phyloP scores from a whole-genome alignment of 805 yeast species.

The Hanseniaspora valbyensis region DNA sequence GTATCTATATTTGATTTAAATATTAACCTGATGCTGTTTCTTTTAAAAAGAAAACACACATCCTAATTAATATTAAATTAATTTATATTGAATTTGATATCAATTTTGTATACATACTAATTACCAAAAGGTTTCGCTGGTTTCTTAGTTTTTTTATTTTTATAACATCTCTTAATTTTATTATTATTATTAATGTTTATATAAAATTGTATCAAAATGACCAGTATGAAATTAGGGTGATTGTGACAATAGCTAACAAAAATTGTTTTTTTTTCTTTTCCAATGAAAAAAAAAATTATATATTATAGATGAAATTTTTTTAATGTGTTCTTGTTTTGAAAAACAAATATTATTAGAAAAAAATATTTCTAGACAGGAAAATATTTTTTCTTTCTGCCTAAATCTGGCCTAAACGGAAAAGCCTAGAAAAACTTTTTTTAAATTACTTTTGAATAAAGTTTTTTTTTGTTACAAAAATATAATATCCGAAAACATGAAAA shows the following conservation, averaged over 20 bases:
- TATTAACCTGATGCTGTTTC: too few species aligned
- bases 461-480: neutral
- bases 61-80: neutral
- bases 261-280: too few species aligned
- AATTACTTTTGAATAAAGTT: neutral
- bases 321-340: too few species aligned
- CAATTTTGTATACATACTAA: constrained; percentile 11
- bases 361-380: neutral
- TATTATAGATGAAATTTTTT: neutral
- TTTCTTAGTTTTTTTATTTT: neutral
- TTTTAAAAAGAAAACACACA: neutral
- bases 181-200: neutral
- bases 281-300: too few species aligned
- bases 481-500: neutral
- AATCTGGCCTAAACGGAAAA: too few species aligned
- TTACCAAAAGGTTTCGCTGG: constrained; percentile 16
- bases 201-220: neutral
- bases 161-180: neutral
- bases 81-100: neutral
- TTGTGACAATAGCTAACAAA: too few species aligned
- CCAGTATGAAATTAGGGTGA: neutral
- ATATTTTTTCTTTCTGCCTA: too few species aligned
- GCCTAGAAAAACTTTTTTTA: too few species aligned
- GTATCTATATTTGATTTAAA: too few species aligned
- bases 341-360: too few species aligned